These are phyloP conservation scores for Epithemia pelagica DNA, from an alignment of 108 stramenopile genomes.

Conservation along the genomic window DNA sequence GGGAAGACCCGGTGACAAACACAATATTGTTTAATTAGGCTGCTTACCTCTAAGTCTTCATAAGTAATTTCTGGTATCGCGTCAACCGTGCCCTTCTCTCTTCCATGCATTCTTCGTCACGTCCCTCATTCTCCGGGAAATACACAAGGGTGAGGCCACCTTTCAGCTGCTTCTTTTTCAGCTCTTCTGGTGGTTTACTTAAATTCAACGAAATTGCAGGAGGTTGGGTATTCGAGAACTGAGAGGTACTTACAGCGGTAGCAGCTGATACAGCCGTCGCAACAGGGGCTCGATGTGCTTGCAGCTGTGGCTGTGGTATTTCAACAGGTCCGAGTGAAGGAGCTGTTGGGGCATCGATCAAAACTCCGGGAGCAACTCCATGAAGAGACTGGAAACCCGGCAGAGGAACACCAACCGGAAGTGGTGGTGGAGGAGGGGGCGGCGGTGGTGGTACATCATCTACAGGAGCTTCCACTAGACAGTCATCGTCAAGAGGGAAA, in stretches of 20 bases:
- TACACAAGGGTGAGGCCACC: constrained; percentile 46
- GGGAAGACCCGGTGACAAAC: no score
- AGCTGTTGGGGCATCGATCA: constrained; percentile 17
- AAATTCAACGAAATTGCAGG: constrained; percentile 21
- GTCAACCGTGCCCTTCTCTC: constrained; percentile 37
- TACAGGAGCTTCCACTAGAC: constrained; percentile 57
- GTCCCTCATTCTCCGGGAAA: constrained; percentile 25
- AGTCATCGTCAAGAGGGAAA: constrained; percentile 73
- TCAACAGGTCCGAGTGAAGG: constrained; percentile 41
- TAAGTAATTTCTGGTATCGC: constrained; percentile 26
- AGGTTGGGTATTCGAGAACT: not conserved
- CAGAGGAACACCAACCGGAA: constrained; percentile 16
- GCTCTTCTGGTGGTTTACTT: constrained; percentile 7
- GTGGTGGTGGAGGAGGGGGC: constrained; percentile 49
- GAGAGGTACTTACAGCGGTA: constrained; percentile 1
- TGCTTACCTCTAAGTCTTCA: not conserved
- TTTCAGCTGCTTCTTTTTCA: constrained; percentile 38
- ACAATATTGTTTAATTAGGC: no score
- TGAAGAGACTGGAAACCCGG: constrained; percentile 23
- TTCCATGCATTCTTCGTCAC: constrained; percentile 48
- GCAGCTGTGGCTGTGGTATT: constrained; percentile 69
- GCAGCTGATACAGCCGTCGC: constrained; percentile 40
- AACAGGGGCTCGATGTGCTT: constrained; percentile 39
- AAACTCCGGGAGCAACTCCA: constrained; percentile 17
- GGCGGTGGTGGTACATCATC: constrained; percentile 43